A percentile compares a stretch with the other conserved stretches of the same genome.
Evolutionary conservation across 805 yeast species (phyloP).

Genomic region (Suhomyces sp.): DNA sequence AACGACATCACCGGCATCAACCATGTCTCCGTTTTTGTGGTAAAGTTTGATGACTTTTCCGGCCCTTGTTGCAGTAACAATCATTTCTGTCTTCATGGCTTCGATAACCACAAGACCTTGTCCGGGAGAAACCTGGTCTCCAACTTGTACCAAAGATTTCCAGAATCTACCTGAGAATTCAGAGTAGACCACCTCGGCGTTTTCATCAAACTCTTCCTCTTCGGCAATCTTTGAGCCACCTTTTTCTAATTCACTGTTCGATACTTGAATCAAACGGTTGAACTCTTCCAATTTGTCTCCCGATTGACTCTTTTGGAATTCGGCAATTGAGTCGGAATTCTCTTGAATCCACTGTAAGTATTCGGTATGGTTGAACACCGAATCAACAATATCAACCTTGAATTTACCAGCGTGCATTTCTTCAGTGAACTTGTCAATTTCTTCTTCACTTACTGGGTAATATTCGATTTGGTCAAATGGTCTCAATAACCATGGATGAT

Average conservation of each 20-base stretch:
- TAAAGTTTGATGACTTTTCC: constrained; percentile 73
- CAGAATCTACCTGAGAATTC: constrained; percentile 97
- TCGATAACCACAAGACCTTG: constrained; percentile 87
- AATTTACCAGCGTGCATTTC: constrained; percentile 80
- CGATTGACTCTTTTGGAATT: constrained; percentile 62
- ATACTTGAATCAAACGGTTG: constrained; percentile 73
- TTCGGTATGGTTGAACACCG: constrained; percentile 77
- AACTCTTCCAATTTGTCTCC: constrained; percentile 86
- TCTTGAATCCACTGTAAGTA: constrained; percentile 77
- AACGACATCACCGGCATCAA: constrained; percentile 93
- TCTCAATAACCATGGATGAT: constrained; percentile 79
- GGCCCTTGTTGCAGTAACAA: constrained; percentile 63
- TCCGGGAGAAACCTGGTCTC: constrained; percentile 69
- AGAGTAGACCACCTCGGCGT: constrained; percentile 82
- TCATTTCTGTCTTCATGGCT: constrained; percentile 99
- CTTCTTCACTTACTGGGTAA: constrained; percentile 86
- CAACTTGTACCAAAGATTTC: constrained; percentile 82
- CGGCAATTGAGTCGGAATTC: constrained; percentile 68
- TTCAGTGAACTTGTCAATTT: constrained; percentile 66
- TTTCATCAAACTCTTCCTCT: constrained; percentile 64
- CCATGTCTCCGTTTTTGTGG: constrained; percentile 91
- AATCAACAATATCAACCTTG: constrained; percentile 67
- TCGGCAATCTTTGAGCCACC: constrained; percentile 44
- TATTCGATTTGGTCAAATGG: constrained; percentile 95
- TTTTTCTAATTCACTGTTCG: constrained; percentile 68